Evolutionary conservation across 2,329 filamentous ascomycete genomes (phyloP), one percentile per base, ranked within the genome.

Genomic region (Pestalotiopsis sp.): DNA sequence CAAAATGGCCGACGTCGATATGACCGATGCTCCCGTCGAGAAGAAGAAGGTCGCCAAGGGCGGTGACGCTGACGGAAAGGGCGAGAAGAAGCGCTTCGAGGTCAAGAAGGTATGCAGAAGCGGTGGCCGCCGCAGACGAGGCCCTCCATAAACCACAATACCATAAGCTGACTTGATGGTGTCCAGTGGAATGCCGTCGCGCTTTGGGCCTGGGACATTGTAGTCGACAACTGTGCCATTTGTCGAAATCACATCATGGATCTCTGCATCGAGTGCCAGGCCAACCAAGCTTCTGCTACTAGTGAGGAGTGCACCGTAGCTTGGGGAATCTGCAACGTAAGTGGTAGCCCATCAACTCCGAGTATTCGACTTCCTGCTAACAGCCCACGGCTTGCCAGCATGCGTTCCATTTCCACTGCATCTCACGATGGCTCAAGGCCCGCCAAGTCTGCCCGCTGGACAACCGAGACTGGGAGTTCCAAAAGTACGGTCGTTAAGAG

Each of bases 221-320:
- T 98, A 39, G 96, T 99, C 70, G 96, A 99, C 83, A 99, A 99
- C 87, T 99, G 96, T 80, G 96, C 96, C 76, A 99, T 99, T 79
- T 99, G 96, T 86, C 90, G 96, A 79, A 99, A 99, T 81, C 96
- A 99, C 81, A 99, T 99, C 82, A 99, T 99, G 96, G 96, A 99
- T 81, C 87, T 99, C 36, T 99, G 96, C 81, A 99, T 99, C 76
- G 96, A 99, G 80, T 99, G 96, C 79, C 96, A 99, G 84, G 96
- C 96, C 68, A 99, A 99, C 81, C 96, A 99, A 83, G 95, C 95
- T 49, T 98, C 95, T 17, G 95, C 95, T 58, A 98, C 96, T 0
- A 98, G 93, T 72, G 96, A 99, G 78, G 96, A 99, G 82, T 99
- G 96, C 81, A 99, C 96, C 45, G 96, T 99, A 27, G 96, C 96